Conservation (phyloP, 305 asterid species). For the Solanum hybrid region DNA sequence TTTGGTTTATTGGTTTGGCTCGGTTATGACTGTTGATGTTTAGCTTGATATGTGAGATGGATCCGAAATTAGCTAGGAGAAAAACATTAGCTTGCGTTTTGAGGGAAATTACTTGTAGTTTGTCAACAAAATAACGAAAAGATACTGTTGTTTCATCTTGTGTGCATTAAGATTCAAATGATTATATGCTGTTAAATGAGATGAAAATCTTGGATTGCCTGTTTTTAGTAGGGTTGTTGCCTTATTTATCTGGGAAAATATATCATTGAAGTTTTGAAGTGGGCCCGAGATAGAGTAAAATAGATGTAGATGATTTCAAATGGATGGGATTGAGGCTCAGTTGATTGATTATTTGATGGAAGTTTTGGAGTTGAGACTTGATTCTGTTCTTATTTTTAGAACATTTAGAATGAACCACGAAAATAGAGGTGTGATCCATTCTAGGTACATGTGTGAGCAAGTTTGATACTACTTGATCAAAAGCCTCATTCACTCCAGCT, state of each 20-base stretch:
- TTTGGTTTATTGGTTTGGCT: neutral
- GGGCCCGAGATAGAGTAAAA: neutral
- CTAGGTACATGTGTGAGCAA: neutral
- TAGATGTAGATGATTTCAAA: neutral
- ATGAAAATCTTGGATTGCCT: neutral
- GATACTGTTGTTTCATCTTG: neutral
- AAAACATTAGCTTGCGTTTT: neutral
- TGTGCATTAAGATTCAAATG: neutral
- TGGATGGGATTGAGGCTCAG: neutral
- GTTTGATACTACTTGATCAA: neutral
- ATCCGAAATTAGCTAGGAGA: neutral
- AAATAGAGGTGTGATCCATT: neutral
- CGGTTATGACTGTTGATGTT: neutral
- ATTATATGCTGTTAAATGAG: neutral
- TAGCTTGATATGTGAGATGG: neutral
- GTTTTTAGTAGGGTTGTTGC: neutral
- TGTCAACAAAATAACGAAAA: neutral
- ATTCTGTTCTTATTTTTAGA: neutral
- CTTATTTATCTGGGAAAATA: neutral
- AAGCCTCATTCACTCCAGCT: neutral
- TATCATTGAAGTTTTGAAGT: neutral
- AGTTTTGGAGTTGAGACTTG: neutral
- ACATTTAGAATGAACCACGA: neutral
- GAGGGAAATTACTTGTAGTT: neutral
- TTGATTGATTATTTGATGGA: neutral